A percentile compares a stretch with the other conserved stretches of the same genome.
Evolutionary conservation across 164 flowering plant species (phyloP).

Genomic region (Macadamia tetraphylla): DNA sequence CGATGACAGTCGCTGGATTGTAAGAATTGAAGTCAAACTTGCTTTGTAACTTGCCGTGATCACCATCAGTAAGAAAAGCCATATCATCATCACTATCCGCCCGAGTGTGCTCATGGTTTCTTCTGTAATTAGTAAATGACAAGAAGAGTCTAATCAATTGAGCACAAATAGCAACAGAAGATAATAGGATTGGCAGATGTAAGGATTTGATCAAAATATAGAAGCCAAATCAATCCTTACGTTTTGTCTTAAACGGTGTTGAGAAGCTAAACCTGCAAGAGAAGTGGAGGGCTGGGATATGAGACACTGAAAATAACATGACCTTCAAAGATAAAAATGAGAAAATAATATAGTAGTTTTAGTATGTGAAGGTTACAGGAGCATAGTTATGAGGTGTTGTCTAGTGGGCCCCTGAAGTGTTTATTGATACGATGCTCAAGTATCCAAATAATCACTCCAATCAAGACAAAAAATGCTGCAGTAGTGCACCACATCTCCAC

Average conservation of each 20-base stretch:
- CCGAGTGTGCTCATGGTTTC: constrained; percentile 63
- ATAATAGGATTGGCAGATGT: neutral
- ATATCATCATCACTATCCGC: constrained; percentile 66
- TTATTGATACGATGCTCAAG: constrained; percentile 77
- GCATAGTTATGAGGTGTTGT: constrained; percentile 55
- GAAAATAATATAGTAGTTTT: neutral
- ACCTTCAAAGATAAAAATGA: neutral
- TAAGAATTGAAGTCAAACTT: constrained; percentile 78
- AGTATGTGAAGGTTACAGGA: constrained; percentile 38
- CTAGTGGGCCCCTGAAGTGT: constrained; percentile 73
- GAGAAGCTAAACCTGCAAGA: constrained; percentile 85
- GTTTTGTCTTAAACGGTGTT: constrained; percentile 66
- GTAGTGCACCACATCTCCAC: constrained; percentile 64
- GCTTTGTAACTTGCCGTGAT: constrained; percentile 79
- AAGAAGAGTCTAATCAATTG: neutral
- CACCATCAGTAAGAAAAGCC: constrained; percentile 77
- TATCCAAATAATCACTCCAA: constrained; percentile 71
- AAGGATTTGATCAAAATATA: neutral
- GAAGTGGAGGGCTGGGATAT: neutral
- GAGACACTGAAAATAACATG: neutral
- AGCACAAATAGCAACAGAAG: neutral
- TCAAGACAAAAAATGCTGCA: constrained; percentile 54
- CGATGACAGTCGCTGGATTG: constrained; percentile 69
- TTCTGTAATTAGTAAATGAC: constrained; percentile 35
- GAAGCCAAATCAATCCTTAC: constrained; percentile 34